Conservation (phyloP, 345 rosid species). For the Syzygium aqueum region DNA sequence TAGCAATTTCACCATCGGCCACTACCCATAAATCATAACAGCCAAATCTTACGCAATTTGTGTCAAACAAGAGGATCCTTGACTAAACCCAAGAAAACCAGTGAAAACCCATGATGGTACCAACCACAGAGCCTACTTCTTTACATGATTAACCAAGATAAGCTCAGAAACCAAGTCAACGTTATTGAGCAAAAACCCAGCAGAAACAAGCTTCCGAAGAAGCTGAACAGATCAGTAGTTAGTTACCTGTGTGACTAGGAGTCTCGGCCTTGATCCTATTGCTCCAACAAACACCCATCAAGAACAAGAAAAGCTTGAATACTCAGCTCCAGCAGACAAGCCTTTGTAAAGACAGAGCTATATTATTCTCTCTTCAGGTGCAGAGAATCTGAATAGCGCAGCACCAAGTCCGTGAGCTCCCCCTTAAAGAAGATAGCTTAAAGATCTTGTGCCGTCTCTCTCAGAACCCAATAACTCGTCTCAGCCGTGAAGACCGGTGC, state of each 20-base stretch:
- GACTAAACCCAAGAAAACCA: neutral
- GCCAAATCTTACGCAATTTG: neutral
- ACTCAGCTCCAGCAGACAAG: neutral
- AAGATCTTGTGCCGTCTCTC: neutral
- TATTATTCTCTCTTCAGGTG: neutral
- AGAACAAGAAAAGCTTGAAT: constrained; percentile 2
- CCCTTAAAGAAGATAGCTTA: neutral
- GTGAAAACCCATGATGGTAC: neutral
- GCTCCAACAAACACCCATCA: constrained; percentile 88
- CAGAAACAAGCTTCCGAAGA: neutral
- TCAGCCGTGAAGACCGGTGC: neutral
- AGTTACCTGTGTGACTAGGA: constrained; percentile 56
- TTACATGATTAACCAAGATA: neutral
- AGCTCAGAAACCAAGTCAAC: neutral
- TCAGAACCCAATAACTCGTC: neutral
- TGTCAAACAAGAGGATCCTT: neutral
- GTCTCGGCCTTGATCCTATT: constrained; percentile 79
- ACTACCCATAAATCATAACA: neutral
- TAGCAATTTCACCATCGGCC: neutral
- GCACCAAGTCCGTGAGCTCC: neutral
- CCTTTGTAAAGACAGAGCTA: neutral
- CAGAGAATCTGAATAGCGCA: neutral
- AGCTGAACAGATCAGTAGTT: neutral
- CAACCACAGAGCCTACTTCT: neutral
- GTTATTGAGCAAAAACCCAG: neutral